Evolutionary conservation across 1,284 basidiomycete species (phyloP).

Genomic region (Rhodotorula mucilaginosa): DNA sequence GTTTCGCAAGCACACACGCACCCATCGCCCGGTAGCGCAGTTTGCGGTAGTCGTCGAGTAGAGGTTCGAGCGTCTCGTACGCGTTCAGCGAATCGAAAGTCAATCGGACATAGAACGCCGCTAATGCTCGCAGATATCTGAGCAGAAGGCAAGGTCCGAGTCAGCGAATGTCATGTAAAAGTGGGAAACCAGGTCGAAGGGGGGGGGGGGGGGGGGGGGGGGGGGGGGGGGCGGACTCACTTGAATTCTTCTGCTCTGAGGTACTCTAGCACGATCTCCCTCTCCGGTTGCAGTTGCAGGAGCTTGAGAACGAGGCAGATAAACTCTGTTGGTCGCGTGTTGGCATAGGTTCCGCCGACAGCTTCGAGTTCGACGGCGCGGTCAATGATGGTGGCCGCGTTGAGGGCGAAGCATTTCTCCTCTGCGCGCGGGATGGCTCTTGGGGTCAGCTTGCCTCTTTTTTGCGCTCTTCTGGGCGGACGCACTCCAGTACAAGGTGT

Average conservation of each 20-base stretch:
- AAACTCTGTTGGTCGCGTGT: slow-evolving; percentile 87
- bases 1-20: slow-evolving; percentile 50
- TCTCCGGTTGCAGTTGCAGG: slow-evolving; percentile 94
- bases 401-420: slow-evolving; percentile 52
- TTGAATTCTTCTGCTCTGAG: slow-evolving; percentile 95
- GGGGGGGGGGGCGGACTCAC: slow-evolving; percentile 63
- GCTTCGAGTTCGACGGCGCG: slow-evolving; percentile 76
- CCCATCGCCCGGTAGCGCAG: slow-evolving; percentile 75
- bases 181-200: too few relatives aligned
- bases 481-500: slow-evolving; percentile 89
- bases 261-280: slow-evolving; percentile 93
- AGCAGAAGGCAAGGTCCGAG: neutral
- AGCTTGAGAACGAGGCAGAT: slow-evolving; percentile 88
- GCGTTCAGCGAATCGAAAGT: slow-evolving; percentile 87
- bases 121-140: slow-evolving; percentile 89
- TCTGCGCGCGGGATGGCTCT: slow-evolving; percentile 16
- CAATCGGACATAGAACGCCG: slow-evolving; percentile 91
- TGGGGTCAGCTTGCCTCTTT: too few relatives aligned
- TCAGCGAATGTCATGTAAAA: neutral
- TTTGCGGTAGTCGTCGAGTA: slow-evolving; percentile 91
- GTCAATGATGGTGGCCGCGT: slow-evolving; percentile 86
- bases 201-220: too few relatives aligned
- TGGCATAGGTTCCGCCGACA: slow-evolving; percentile 86
- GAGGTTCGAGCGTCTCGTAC: slow-evolving; percentile 87
- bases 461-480: slow-evolving; percentile 4